Evolutionary conservation across 192 early-diverging fungal species (phyloP).

Genomic region (Backusella liffmaniae): DNA sequence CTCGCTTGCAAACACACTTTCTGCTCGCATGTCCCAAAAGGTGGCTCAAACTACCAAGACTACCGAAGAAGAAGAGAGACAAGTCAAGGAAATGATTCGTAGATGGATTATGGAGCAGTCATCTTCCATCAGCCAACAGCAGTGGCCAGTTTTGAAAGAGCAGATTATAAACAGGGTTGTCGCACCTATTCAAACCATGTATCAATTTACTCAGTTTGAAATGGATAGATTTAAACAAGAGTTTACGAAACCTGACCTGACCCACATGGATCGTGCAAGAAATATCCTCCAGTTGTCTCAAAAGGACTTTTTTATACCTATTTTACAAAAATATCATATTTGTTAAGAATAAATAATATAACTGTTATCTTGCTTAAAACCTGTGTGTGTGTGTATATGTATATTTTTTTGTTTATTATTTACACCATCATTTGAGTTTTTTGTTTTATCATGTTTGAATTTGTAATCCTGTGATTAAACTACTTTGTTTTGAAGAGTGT

Average conservation of each 20-base stretch:
- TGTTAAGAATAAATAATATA: neutral
- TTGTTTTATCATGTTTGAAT: neutral
- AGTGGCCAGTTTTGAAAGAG: neutral
- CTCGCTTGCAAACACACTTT: neutral
- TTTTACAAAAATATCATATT: constrained; percentile 4
- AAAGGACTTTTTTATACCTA: constrained; percentile 1
- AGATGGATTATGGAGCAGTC: constrained; percentile 7
- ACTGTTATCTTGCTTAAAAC: neutral
- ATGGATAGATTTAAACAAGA: constrained; percentile 6
- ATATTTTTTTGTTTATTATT: neutral
- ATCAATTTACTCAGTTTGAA: constrained; percentile 13
- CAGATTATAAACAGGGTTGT: neutral
- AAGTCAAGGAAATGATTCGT: neutral
- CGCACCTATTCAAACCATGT: neutral
- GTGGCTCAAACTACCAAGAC: neutral
- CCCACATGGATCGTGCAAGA: neutral
- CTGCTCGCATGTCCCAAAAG: neutral
- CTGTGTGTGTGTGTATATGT: neutral
- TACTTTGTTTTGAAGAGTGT: neutral
- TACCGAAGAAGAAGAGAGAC: constrained; percentile 3
- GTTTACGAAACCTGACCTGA: neutral
- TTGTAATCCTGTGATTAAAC: neutral
- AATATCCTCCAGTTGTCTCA: constrained; percentile 12
- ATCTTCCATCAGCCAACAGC: neutral
- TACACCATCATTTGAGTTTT: neutral